Evolutionary conservation across 768 basidiomycete genomes (phyloP).

Genomic region (Galerina sulciceps): DNA sequence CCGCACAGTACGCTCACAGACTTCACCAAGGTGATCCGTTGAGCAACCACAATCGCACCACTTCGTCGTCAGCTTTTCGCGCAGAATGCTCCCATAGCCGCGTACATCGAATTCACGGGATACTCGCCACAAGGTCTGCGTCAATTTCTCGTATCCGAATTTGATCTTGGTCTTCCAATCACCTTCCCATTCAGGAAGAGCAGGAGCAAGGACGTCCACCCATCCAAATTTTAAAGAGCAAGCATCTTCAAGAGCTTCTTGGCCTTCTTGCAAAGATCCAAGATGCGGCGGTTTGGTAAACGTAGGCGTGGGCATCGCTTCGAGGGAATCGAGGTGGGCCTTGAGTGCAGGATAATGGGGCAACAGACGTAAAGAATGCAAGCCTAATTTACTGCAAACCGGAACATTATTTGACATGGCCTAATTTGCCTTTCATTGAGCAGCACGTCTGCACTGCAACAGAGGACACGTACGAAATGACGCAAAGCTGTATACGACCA

Average conservation of each 20-base stretch:
- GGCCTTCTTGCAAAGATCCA: constrained; percentile 59
- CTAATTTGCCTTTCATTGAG: constrained; percentile 36
- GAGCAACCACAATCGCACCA: constrained; percentile 87
- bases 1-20: constrained; percentile 73
- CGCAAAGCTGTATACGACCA: constrained; percentile 81
- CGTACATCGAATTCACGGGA: constrained; percentile 74
- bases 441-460: constrained; percentile 11
- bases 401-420: constrained; percentile 72
- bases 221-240: constrained; percentile 59
- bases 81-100: constrained; percentile 69
- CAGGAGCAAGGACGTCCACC: constrained; percentile 36
- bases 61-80: constrained; percentile 74
- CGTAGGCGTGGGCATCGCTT: constrained; percentile 55
- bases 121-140: constrained; percentile 71
- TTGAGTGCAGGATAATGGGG: constrained; percentile 64
- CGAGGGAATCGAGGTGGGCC: constrained; percentile 63
- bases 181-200: constrained; percentile 50
- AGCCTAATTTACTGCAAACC: constrained; percentile 65
- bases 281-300: constrained; percentile 73
- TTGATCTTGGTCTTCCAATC: constrained; percentile 66
- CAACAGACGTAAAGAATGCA: constrained; percentile 69
- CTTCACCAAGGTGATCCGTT: constrained; percentile 77
- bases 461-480: constrained; percentile 62
- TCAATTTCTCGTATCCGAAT: constrained; percentile 65
- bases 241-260: constrained; percentile 67